phyloP scores from a whole-genome alignment of 441 rosid species.

The Eutrema salsugineum region DNA sequence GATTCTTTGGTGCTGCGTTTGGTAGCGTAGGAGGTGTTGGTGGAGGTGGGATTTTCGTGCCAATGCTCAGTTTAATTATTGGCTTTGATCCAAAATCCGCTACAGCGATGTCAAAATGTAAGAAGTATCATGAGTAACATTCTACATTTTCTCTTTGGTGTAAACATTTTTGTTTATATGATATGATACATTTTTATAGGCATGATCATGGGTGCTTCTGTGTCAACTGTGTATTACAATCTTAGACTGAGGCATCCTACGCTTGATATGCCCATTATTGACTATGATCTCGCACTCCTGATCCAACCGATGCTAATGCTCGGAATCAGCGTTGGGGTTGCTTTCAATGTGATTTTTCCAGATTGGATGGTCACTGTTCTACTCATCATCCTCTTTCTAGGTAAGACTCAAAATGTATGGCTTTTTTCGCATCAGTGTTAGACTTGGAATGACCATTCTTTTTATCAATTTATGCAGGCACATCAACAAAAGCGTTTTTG shows the following conservation, averaged over 20 bases:
- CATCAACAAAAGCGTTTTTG: conserved; percentile 63
- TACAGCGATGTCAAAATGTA: conserved; percentile 60
- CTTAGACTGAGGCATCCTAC: conserved; percentile 65
- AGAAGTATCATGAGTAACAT: not conserved
- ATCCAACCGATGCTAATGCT: conserved; percentile 80
- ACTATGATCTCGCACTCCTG: conserved; percentile 68
- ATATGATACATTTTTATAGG: conserved; percentile 31
- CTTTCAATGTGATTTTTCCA: conserved; percentile 62
- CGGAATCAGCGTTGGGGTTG: conserved; percentile 71
- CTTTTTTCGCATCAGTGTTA: not conserved
- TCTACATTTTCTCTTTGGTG: not conserved
- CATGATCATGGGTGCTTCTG: conserved; percentile 80
- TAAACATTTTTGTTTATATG: not conserved
- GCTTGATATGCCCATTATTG: conserved; percentile 64
- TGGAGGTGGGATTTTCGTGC: conserved; percentile 65
- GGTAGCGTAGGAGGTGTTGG: conserved; percentile 77
- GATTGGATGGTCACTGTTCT: conserved; percentile 79
- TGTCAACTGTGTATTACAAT: conserved; percentile 65
- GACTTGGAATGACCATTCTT: not conserved
- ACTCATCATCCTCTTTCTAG: conserved; percentile 62
- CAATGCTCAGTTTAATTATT: conserved; percentile 55
- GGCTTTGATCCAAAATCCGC: conserved; percentile 63
- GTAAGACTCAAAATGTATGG: conserved; percentile 25
- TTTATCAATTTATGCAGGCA: conserved; percentile 37
- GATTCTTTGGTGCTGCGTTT: conserved; percentile 62